Percentiles rank a stretch among this genome's conserved stretches.
These are phyloP conservation scores for Entamoeba invadens DNA, from an alignment of 208 protist species.

Conservation along the genomic window DNA sequence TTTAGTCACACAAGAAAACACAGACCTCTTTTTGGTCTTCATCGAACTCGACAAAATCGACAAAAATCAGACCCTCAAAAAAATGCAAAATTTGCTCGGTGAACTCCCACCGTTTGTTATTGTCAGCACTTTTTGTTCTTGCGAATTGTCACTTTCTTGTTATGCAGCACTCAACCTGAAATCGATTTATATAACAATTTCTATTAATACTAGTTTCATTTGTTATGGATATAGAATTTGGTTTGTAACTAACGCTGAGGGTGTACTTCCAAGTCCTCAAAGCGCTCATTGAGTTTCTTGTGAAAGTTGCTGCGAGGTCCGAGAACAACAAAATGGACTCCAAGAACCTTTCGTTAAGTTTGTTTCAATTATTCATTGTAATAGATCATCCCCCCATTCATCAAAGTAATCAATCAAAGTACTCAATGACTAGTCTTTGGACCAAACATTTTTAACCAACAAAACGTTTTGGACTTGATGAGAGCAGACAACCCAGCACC, in stretches of 20 bases:
- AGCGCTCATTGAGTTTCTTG: background rate
- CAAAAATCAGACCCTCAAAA: background rate
- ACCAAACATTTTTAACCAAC: background rate
- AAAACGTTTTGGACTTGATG: background rate
- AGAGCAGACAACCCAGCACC: background rate
- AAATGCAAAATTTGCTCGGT: background rate
- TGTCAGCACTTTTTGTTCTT: background rate
- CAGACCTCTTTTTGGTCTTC: background rate
- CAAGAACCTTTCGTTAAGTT: background rate
- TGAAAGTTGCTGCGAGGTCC: background rate
- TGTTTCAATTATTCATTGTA: too few relatives aligned
- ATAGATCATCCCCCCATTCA: too few relatives aligned
- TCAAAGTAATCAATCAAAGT: too few relatives aligned
- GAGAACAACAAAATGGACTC: background rate
- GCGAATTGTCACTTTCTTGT: too few relatives aligned
- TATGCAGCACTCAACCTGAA: too few relatives aligned
- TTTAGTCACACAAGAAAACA: background rate
- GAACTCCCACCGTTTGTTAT: background rate
- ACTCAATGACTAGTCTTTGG: too few relatives aligned
- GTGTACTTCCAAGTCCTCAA: background rate
- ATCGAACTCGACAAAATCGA: background rate
- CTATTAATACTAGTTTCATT: too few relatives aligned
- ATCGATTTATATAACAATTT: too few relatives aligned
- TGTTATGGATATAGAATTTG: too few relatives aligned
- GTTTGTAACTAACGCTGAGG: background rate